Percentiles rank a stretch among this genome's conserved stretches.
Evolutionary conservation across 768 basidiomycete species (phyloP).

Genomic region (Collybia sordida): DNA sequence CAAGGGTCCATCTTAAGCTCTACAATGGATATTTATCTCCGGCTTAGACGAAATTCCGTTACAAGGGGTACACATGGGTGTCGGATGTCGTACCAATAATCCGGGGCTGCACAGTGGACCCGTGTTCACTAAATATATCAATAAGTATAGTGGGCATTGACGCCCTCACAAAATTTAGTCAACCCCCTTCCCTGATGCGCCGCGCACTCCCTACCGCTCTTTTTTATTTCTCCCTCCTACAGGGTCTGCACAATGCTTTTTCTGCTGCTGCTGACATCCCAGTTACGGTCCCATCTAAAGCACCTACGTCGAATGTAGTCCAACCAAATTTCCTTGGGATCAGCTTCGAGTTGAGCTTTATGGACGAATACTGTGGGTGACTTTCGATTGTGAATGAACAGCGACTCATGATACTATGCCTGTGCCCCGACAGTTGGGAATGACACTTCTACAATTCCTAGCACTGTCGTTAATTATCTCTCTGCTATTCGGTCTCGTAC

Average conservation of each 20-base stretch:
- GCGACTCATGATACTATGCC: neutral
- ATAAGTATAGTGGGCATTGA: too few relatives aligned
- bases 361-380: constrained; percentile 52
- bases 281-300: constrained; percentile 30
- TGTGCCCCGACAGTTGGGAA: constrained; percentile 44
- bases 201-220: constrained; percentile 6
- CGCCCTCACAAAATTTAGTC: too few relatives aligned
- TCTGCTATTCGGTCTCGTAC: constrained; percentile 49
- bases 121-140: too few relatives aligned
- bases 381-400: too few relatives aligned
- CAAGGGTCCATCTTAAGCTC: too few relatives aligned
- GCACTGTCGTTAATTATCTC: constrained; percentile 60
- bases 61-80: too few relatives aligned
- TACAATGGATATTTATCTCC: too few relatives aligned
- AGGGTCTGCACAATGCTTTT: constrained; percentile 7
- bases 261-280: constrained; percentile 22
- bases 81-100: too few relatives aligned
- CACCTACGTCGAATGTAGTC: constrained; percentile 38
- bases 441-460: constrained; percentile 48
- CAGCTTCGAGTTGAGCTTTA: constrained; percentile 62
- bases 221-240: constrained; percentile 9
- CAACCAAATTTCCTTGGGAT: constrained; percentile 62
- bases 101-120: too few relatives aligned
- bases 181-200: constrained; percentile 1
- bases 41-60: too few relatives aligned